phyloP scores from a whole-genome alignment of 2,329 filamentous ascomycete genomes.

The Curvularia eragrostidis region DNA sequence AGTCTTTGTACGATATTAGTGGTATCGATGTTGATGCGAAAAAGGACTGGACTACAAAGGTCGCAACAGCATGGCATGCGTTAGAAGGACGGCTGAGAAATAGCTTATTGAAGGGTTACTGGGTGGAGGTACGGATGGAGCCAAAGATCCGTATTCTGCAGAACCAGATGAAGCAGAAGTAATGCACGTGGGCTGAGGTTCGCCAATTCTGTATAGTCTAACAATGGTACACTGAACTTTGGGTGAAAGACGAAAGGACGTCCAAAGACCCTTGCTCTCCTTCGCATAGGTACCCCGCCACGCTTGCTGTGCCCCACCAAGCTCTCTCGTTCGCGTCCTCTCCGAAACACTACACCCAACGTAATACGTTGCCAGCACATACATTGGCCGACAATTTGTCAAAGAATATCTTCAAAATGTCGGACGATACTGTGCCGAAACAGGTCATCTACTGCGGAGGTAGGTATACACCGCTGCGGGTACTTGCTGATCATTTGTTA shows the following conservation, averaged over 20 bases:
- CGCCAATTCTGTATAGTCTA: not conserved
- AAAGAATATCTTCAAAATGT: constrained; percentile 22
- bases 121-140: constrained; percentile 62
- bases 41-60: constrained; percentile 19
- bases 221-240: not conserved
- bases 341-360: constrained; percentile 9
- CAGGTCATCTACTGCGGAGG: constrained; percentile 68
- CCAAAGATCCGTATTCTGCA: constrained; percentile 61
- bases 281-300: constrained; percentile 21
- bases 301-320: constrained; percentile 21
- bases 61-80: not conserved
- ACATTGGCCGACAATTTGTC: not conserved
- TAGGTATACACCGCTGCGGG: constrained; percentile 40
- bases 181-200: too few relatives aligned
- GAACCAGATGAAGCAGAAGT: constrained; percentile 32
- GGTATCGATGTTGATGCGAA: constrained; percentile 23
- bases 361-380: not conserved
- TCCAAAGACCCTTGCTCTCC: constrained; percentile 12
- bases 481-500: constrained; percentile 20
- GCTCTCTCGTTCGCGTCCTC: constrained; percentile 23
- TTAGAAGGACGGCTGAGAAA: constrained; percentile 43
- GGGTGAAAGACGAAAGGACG: constrained; percentile 4
- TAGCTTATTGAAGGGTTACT: constrained; percentile 58
- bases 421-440: constrained; percentile 54
- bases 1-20: constrained; percentile 20